Evolutionary conservation across 2,329 filamentous ascomycete species (phyloP).

Genomic region (Colletotrichum euphorbiae): DNA sequence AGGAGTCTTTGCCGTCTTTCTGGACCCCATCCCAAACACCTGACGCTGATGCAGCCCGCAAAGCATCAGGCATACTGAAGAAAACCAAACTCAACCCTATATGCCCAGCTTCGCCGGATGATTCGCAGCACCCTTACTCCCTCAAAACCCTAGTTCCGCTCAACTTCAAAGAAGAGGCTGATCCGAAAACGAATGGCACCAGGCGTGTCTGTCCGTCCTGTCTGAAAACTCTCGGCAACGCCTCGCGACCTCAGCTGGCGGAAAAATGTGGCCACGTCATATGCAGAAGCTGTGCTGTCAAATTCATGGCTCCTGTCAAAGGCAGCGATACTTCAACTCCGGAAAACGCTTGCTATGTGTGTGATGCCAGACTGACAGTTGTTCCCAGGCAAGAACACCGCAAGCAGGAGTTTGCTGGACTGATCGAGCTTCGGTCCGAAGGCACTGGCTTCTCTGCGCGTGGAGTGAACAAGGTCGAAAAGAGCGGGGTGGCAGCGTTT

Average conservation of each 20-base stretch:
- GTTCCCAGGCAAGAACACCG: constrained; percentile 54
- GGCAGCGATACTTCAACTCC: constrained; percentile 55
- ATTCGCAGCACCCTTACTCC: constrained; percentile 78
- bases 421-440: constrained; percentile 85
- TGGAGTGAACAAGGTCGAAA: constrained; percentile 86
- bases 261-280: constrained; percentile 93
- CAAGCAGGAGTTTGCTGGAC: constrained; percentile 73
- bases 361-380: constrained; percentile 79
- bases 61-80: constrained; percentile 52
- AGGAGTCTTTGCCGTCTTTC: constrained; percentile 78
- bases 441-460: constrained; percentile 93
- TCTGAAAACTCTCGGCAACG: constrained; percentile 83
- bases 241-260: constrained; percentile 82
- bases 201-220: constrained; percentile 81
- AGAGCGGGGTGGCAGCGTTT: constrained; percentile 77
- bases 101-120: constrained; percentile 79
- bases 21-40: constrained; percentile 92
- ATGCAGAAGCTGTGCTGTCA: constrained; percentile 84
- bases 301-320: constrained; percentile 76
- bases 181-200: constrained; percentile 57
- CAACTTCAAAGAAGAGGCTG: constrained; percentile 78
- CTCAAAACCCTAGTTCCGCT: constrained; percentile 82
- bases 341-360: constrained; percentile 82
- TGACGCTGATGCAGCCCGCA: constrained; percentile 48
- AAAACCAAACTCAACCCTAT: constrained; percentile 75